These are phyloP conservation scores for Coemansia sp. DNA, from an alignment of 192 early-diverging fungal species.

Conservation along the genomic window DNA sequence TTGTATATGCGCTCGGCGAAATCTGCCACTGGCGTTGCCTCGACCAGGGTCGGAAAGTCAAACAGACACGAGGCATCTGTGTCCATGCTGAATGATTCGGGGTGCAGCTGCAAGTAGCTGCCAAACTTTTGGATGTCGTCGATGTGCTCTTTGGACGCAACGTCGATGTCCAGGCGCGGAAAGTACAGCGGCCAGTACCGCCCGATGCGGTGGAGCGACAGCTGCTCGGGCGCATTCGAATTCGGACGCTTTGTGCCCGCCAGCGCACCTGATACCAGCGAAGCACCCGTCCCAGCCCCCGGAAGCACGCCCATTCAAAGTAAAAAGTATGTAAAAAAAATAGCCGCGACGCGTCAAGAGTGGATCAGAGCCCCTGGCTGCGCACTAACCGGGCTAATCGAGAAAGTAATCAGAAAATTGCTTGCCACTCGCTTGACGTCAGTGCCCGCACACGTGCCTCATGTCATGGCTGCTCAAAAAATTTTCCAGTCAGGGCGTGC, in stretches of 20 bases:
- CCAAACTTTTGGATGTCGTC: constrained; percentile 29
- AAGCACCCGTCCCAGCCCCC: neutral
- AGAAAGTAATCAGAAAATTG: too few species aligned
- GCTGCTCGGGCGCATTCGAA: constrained; percentile 5
- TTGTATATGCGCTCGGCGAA: constrained; percentile 36
- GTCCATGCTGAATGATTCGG: constrained; percentile 45
- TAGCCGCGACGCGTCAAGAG: neutral
- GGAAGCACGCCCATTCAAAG: constrained; percentile 1
- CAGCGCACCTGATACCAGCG: neutral
- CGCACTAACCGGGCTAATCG: neutral
- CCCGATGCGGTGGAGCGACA: constrained; percentile 11
- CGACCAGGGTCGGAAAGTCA: constrained; percentile 26
- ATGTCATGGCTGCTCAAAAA: neutral
- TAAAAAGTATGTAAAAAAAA: neutral
- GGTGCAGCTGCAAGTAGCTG: constrained; percentile 27
- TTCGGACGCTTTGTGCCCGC: constrained; percentile 22
- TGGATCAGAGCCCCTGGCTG: neutral
- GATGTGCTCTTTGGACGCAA: constrained; percentile 7
- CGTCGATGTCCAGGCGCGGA: constrained; percentile 27
- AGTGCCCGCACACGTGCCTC: neutral
- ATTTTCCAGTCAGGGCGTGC: neutral
- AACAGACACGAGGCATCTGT: constrained; percentile 32
- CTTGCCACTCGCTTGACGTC: neutral
- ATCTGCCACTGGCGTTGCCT: constrained; percentile 15
- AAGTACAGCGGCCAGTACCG: constrained; percentile 51